Base-by-base conservation (phyloP, 2,329 filamentous ascomycete species). In the Neonectria punicea region DNA sequence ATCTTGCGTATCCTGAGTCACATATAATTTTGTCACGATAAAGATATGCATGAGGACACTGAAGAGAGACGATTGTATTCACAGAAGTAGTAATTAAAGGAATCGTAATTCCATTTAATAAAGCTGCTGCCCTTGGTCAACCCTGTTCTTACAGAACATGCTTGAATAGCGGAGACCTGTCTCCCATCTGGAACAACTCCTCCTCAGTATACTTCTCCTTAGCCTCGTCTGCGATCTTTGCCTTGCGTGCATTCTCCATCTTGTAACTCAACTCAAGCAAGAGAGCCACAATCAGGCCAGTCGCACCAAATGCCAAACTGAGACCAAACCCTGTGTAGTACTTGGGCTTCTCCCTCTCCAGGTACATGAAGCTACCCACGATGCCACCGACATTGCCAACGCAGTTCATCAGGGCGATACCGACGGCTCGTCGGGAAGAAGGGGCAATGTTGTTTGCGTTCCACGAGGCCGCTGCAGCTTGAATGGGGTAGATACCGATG, bases 321-420 rank as follows among this genome's bases (percentile, higher is more conserved):
- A 80, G 69, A 4, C 79, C 79, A n/a, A 79, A 80, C 1, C 78
- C 79, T 1, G 78, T 79, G 44, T 73, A 84, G 66, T 89, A 89
- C 81, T 86, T 61, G 20, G 58, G 58, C 22, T 61, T 61, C 58
- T 61, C 58, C 3, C 43, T 61, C 41, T 61, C 58, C 1, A 55
- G 46, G 11, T 61, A 61, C 58, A 61, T 61, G 34, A 55, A 61
- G 34, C 58, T 61, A 1, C 58, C 58, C 32, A 61, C 51, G 18
- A 61, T 61, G n/a, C 58, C 58, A n/a, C 58, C 58, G 22, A 55
- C 22, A 16, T 61, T 61, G n/a, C 58, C 58, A 3, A 61, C 58
- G 6, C 58, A 55, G 32, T 55, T 61, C 58, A 76, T 77, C 2
- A 75, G 36, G 0, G 75, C 75, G 5, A 76, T 75, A 3, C 75